Conservation (phyloP, 306 rosid genomes). For the Canavalia gladiata region DNA sequence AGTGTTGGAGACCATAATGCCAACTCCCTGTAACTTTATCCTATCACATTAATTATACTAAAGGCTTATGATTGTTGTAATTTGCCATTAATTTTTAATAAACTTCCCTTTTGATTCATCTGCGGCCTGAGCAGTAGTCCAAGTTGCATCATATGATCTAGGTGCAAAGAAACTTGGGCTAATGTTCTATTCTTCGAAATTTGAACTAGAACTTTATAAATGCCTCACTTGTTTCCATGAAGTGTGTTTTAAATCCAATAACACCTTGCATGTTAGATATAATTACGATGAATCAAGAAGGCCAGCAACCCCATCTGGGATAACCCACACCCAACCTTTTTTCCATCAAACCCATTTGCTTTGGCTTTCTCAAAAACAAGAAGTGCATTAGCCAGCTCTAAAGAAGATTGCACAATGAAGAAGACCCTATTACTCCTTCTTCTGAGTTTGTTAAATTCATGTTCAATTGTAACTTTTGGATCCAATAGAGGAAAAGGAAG, state of each 20-base stretch:
- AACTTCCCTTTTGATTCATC: slow-evolving; percentile 43
- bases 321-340: slow-evolving; percentile 65
- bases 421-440: slow-evolving; percentile 60
- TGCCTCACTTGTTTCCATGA: slow-evolving; percentile 33
- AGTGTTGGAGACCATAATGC: slow-evolving; percentile 62
- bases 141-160: slow-evolving; percentile 66
- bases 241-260: slow-evolving; percentile 59
- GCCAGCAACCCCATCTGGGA: slow-evolving; percentile 60
- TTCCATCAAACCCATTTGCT: slow-evolving; percentile 67
- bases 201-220: slow-evolving; percentile 54
- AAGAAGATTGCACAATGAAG: slow-evolving; percentile 58
- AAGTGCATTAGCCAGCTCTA: slow-evolving; percentile 54
- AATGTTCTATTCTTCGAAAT: slow-evolving; percentile 61
- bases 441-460: slow-evolving; percentile 52
- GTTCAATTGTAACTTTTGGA: slow-evolving; percentile 41
- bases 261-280: slow-evolving; percentile 65
- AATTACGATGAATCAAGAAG: slow-evolving; percentile 59
- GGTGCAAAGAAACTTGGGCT: slow-evolving; percentile 66
- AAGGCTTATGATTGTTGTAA: slow-evolving; percentile 46
- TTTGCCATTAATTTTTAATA: slow-evolving; percentile 45
- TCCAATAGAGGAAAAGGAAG: slow-evolving; percentile 45
- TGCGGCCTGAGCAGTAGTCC: slow-evolving; percentile 46
- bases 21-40: slow-evolving; percentile 59
- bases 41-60: slow-evolving; percentile 63
- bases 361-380: slow-evolving; percentile 60